Percentiles rank a stretch among this genome's conserved stretches.
Evolutionary conservation across 108 stramenopile species (phyloP).

Genomic region (Conticribra weissflogii): DNA sequence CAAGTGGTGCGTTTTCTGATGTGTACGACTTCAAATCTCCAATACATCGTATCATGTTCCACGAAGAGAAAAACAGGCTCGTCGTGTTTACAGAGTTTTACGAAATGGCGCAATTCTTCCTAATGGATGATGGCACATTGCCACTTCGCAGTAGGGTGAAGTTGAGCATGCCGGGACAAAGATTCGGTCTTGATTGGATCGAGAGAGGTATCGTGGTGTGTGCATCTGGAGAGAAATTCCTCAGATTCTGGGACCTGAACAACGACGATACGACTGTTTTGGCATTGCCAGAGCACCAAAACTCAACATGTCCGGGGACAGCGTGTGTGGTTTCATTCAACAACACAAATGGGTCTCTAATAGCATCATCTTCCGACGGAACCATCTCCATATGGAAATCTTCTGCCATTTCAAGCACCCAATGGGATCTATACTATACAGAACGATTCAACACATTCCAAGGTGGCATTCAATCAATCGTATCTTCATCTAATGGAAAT

Average conservation of each 20-base stretch:
- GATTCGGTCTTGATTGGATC: not conserved
- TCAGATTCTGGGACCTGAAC: not conserved
- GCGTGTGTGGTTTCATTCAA: not conserved
- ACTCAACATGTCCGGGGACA: not conserved
- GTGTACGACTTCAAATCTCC: not conserved
- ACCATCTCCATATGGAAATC: not conserved
- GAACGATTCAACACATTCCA: not conserved
- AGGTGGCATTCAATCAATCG: not conserved
- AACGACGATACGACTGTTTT: not conserved
- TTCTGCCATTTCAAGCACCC: not conserved
- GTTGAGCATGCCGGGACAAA: not conserved
- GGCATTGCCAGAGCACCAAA: not conserved
- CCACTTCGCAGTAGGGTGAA: not conserved
- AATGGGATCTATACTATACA: slow-evolving; percentile 4
- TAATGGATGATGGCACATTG: not conserved
- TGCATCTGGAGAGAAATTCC: not conserved
- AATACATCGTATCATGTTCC: not conserved
- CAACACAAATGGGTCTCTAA: not conserved
- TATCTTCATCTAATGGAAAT: not conserved
- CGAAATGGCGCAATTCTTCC: not conserved
- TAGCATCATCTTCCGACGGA: not conserved
- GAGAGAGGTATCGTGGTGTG: slow-evolving; percentile 1
- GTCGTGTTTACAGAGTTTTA: not conserved
- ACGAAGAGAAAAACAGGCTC: not conserved
- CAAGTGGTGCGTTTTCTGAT: not conserved